Base-by-base conservation (phyloP, 2,329 filamentous ascomycete species). In the Alternaria atra region DNA sequence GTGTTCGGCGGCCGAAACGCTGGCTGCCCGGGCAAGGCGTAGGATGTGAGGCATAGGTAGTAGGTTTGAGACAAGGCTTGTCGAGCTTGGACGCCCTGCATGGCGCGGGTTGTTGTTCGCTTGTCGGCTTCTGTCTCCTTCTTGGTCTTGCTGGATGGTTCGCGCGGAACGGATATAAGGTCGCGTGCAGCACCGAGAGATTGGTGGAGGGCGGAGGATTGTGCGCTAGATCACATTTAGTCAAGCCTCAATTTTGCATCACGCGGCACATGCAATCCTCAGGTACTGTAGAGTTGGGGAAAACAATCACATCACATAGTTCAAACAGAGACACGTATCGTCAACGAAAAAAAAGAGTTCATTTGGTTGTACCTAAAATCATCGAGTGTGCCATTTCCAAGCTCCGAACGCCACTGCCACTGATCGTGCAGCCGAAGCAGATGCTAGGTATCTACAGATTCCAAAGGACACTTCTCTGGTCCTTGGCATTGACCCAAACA, bases 401-500 rank as follows among this genome's bases (percentile, higher is more conserved):
- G 46, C 46, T 34, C 32, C 30, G 27, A 50, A 50, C 46, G 32
- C 32, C 46, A 8, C 46, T 37, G 32, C 32, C 46, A 8, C 46
- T 37, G 20, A 35, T 27, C 30, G 15, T 37, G 30, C 46, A 13
- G 30, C 50, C 50, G 46, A 50, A 52, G 25, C 30, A 48, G 20
- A 23, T 44, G 7, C 35, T 17, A 20, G 20, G 20, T 20, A 48
- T 60, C 47, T 61, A 62, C n/a, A 55, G 10, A 61, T 60, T 68
- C 73, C 72, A 74, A 47, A 75, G 67, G 42, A 73, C 67, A 50
- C 53, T 76, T 53, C 63, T 67, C 59, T 68, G 55, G 54, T 75
- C 74, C 56, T 65, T 71, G 2, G 70, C 71, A 44, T 76, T 76
- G n/a, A 76, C 74, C 70, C 72, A 73, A 1, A 76, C 74, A 53